Evolutionary conservation across 805 yeast species (phyloP).

Genomic region (Wickerhamomyces bovis): DNA sequence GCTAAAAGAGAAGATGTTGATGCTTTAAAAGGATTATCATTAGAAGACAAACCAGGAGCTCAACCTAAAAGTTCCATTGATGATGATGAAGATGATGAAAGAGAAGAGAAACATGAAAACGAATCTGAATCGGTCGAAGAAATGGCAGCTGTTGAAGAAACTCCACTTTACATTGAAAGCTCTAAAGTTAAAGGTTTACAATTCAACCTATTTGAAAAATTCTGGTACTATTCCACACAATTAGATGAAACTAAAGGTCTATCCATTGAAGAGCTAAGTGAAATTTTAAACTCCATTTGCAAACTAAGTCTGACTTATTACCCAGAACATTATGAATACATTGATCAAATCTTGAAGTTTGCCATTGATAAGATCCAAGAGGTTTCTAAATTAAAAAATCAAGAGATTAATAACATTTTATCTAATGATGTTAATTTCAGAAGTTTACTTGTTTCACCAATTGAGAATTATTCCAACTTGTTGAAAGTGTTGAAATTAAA

Average conservation of each 20-base stretch:
- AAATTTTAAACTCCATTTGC: constrained; percentile 59
- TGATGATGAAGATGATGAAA: constrained; percentile 7
- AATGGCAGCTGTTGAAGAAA: constrained; percentile 11
- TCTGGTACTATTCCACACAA: constrained; percentile 59
- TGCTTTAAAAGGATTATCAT: constrained; percentile 9
- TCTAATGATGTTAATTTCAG: constrained; percentile 35
- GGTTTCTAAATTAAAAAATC: constrained; percentile 22
- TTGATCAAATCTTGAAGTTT: constrained; percentile 56
- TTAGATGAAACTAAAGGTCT: constrained; percentile 53
- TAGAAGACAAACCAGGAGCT: constrained; percentile 3
- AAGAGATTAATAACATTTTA: constrained; percentile 2
- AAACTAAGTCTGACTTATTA: constrained; percentile 61
- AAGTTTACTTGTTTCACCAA: constrained; percentile 43
- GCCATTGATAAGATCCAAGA: constrained; percentile 38
- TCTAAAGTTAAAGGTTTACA: not conserved
- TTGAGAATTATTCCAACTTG: constrained; percentile 29
- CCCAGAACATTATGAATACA: constrained; percentile 51
- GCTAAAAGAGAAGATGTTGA: constrained; percentile 27
- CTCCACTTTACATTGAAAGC: not conserved
- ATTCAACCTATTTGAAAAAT: constrained; percentile 47
- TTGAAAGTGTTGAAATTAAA: constrained; percentile 36
- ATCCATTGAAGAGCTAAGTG: constrained; percentile 58
- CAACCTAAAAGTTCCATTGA: constrained; percentile 6
- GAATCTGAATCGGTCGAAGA: constrained; percentile 11
- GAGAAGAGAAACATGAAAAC: constrained; percentile 7